phyloP scores from a whole-genome alignment of 768 basidiomycete species.

The Amanita brunnescens region DNA sequence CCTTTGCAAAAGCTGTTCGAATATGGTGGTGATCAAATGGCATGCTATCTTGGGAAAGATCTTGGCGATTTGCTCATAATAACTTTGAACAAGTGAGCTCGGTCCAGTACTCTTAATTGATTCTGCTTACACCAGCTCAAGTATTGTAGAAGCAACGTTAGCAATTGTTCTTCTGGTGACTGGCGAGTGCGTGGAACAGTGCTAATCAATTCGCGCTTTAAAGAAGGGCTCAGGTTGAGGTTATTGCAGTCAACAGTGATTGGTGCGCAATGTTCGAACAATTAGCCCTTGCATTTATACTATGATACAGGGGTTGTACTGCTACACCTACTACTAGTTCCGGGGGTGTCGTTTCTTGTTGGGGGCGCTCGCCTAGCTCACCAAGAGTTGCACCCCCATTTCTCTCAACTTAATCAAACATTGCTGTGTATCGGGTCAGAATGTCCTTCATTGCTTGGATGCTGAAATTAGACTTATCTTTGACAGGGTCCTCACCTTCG shows the following conservation, averaged over 20 bases:
- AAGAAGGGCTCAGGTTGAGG: constrained; percentile 32
- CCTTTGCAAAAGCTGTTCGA: constrained; percentile 62
- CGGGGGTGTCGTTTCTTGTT: constrained; percentile 61
- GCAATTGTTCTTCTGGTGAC: constrained; percentile 60
- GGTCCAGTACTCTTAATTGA: neutral
- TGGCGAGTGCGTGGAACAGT: constrained; percentile 50
- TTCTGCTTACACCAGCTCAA: constrained; percentile 16
- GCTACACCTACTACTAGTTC: constrained; percentile 65
- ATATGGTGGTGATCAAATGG: constrained; percentile 50
- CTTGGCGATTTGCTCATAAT: constrained; percentile 61
- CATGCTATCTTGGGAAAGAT: constrained; percentile 49
- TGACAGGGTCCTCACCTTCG: constrained; percentile 48
- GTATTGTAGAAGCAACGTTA: constrained; percentile 63
- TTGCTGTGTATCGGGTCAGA: constrained; percentile 60
- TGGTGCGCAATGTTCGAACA: constrained; percentile 26
- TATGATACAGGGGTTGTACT: constrained; percentile 49
- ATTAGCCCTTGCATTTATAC: neutral
- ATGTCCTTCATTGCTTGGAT: neutral
- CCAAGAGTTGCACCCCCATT: constrained; percentile 59
- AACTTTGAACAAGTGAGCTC: constrained; percentile 56
- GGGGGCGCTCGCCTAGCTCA: constrained; percentile 62
- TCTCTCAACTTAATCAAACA: constrained; percentile 60
- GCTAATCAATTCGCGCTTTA: neutral
- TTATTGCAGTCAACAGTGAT: constrained; percentile 63
- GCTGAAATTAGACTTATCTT: neutral